Base-by-base conservation (phyloP, 345 rosid species). In the Microcos paniculata region DNA sequence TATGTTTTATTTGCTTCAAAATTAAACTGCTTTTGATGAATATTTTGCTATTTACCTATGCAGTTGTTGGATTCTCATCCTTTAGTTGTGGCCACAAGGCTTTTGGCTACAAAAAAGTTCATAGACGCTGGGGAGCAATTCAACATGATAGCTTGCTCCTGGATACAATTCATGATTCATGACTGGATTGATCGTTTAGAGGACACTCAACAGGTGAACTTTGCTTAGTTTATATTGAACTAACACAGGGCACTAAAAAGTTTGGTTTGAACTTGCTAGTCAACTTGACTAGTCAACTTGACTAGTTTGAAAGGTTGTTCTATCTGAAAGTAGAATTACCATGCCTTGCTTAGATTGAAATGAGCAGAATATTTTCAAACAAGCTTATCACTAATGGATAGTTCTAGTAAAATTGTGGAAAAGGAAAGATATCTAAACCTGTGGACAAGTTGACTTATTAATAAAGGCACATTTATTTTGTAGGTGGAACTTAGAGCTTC, bases 121-220 rank as follows among this genome's bases (percentile, higher is more conserved):
- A 78, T 83, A 62, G 95, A 89, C 82, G 84, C 53, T 68, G 93
- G 91, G 70, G 82, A 87, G 64, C 95, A 92, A 30, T 87, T 92
- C 72, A 92, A 90, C 81, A 71, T 90, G 91, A 88, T 92, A 56
- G 95, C 95, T 23, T 84, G 88, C 80, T 88, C 95, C 2, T 92
- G 94, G 97, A 86, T 90, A 31, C 97, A 92, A 62, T 92, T 90
- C 78, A 92, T 92, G 95, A 87, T 92, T 74, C 97, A 92, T 85
- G 97, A 92, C 59, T 92, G 97, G 95, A 85, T 89, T 61, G 95
- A 92, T 82, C 95, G 89, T 77, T 82, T 90, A 82, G 92, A 92
- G 81, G 97, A 89, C 55, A 89, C 88, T 31, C 66, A 86, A 2
- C 90, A 87, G 93, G 97, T 90, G 57, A 18, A 31, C n/a, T n/a